phyloP scores from a whole-genome alignment of 1,284 basidiomycete species.

The Fomes fomentarius region DNA sequence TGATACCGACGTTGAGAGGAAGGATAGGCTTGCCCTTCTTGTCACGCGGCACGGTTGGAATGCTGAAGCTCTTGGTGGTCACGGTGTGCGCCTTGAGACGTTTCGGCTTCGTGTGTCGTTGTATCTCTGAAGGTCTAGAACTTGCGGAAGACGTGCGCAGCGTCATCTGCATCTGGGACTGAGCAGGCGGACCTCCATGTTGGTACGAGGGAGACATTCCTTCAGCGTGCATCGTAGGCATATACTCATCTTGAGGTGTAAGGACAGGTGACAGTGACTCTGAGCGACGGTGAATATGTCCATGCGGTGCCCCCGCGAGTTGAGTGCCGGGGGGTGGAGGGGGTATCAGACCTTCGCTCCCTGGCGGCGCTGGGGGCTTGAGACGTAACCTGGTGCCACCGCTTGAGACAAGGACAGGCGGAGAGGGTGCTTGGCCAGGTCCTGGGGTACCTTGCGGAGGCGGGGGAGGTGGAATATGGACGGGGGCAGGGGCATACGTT shows the following conservation, averaged over 20 bases:
- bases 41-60: constrained; percentile 76
- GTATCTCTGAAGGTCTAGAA: constrained; percentile 42
- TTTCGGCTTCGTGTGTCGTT: constrained; percentile 64
- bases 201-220: constrained; percentile 25
- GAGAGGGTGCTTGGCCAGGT: constrained; percentile 13
- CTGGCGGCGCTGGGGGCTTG: constrained; percentile 37
- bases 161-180: constrained; percentile 33
- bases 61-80: constrained; percentile 70
- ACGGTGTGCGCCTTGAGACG: constrained; percentile 79
- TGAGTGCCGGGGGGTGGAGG: constrained; percentile 11
- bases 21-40: constrained; percentile 66
- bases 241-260: constrained; percentile 31
- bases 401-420: constrained; percentile 40
- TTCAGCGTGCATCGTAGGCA: constrained; percentile 19
- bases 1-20: constrained; percentile 79
- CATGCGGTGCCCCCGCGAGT: constrained; percentile 17
- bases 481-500: constrained; percentile 25
- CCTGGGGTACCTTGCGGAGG: constrained; percentile 18
- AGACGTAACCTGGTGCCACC: constrained; percentile 47
- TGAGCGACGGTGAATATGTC: constrained; percentile 24
- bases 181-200: constrained; percentile 22
- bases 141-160: constrained; percentile 27
- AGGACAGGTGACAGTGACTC: constrained; percentile 32
- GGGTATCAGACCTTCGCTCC: constrained; percentile 12
- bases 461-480: constrained; percentile 20